Evolutionary conservation across 208 protist genomes (phyloP).

Genomic region (Trypanosoma scelopori): DNA sequence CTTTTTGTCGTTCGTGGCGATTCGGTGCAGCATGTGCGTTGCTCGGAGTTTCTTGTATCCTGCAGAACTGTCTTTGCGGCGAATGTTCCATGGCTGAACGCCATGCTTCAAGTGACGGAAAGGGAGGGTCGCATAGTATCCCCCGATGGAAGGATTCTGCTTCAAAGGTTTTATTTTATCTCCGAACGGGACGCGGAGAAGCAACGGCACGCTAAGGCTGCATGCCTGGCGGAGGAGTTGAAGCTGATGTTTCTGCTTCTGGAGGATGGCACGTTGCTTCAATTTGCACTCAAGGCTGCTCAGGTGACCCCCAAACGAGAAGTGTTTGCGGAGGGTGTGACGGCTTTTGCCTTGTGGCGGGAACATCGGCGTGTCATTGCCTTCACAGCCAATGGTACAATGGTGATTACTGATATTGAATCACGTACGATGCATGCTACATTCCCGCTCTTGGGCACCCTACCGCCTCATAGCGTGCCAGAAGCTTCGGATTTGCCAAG

Average conservation of each 20-base stretch:
- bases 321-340: constrained; percentile 36
- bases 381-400: constrained; percentile 23
- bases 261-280: constrained; percentile 24
- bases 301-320: constrained; percentile 10
- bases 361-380: constrained; percentile 30
- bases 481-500: constrained; percentile 25
- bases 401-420: constrained; percentile 41
- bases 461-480: constrained; percentile 48
- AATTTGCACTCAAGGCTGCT: constrained; percentile 8
- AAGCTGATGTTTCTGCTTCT: constrained; percentile 27
- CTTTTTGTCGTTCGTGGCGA: constrained; percentile 67
- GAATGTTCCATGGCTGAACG: constrained; percentile 38
- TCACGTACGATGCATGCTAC: constrained; percentile 2
- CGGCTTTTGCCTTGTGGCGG: constrained; percentile 41
- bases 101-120: constrained; percentile 79
- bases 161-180: constrained; percentile 33
- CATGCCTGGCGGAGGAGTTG: constrained; percentile 10
- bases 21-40: constrained; percentile 71
- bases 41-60: constrained; percentile 45
- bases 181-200: constrained; percentile 19
- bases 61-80: constrained; percentile 65
- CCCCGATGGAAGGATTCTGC: constrained; percentile 45
- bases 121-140: constrained; percentile 64
- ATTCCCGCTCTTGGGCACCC: constrained; percentile 55
- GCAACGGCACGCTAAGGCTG: constrained; percentile 9